Evolutionary conservation across 805 yeast genomes (phyloP), one percentile per base, ranked within the genome.

Genomic region (Isabelozyma rhagii): DNA sequence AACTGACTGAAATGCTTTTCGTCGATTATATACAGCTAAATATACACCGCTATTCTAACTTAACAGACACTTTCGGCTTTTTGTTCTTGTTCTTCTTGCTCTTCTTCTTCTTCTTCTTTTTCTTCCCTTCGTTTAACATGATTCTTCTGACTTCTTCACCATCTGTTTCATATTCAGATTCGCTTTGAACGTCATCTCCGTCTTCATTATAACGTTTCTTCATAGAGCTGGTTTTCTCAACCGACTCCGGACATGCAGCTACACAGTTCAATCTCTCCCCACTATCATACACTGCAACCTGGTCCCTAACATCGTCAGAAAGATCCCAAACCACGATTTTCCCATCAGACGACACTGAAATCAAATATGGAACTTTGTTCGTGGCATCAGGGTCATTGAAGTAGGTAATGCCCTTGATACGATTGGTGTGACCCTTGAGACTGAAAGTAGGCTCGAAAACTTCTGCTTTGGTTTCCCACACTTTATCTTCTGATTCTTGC

Each of bases 241-340:
- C 80, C 8, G 76, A 67, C 62, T 93, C 99, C 39, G 86, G 82
- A 46, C 88, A 82, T 2, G 87, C 78, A 11, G 85, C 79, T 18
- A 91, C 84, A 70, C 97, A 93, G 66, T 89, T 93, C 54, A 94
- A 78, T 61, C 99, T 79, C 69, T 94, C 98, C 10, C 96, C 96
- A 17, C 93, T 80, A 55, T 85, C 89, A 64, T 91, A 93, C 3
- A 90, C 94, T 0, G 97, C 97, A 21, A 91, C 79, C 66, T 91
- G 96, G 59, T 89, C 96, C 58, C 79, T 77, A 2, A 72, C 60
- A 0, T 69, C 63, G 62, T 85, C 70, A 2, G 56, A 42, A 15
- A 74, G 55, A 63, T 92, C 87, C 97, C 97, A 93, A 3, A 93
- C 87, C 7, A 94, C 96, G 47, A 93, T 85, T 60, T 82, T 87